Percentiles rank a stretch among this genome's conserved stretches.
phyloP scores from a whole-genome alignment of 202 grass and related monocot genomes.

The Hordeum pubiflorum region DNA sequence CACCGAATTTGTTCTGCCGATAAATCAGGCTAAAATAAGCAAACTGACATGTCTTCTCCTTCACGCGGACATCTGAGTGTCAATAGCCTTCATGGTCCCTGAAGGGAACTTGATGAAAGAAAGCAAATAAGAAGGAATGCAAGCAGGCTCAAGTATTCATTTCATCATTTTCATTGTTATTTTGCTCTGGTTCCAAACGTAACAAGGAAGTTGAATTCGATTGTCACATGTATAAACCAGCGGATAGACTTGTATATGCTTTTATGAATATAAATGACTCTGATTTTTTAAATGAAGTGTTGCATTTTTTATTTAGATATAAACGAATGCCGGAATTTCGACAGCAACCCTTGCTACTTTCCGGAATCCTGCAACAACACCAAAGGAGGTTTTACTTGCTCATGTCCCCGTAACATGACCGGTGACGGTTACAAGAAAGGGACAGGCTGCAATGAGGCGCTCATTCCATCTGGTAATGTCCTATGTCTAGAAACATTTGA shows the following conservation, averaged over 20 bases:
- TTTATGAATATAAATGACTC: neutral
- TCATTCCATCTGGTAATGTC: neutral
- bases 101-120: too few species aligned
- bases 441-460: neutral
- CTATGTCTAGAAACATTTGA: neutral
- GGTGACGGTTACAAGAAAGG: conserved; percentile 11
- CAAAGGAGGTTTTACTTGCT: conserved; percentile 5
- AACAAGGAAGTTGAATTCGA: neutral
- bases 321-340: neutral
- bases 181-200: neutral
- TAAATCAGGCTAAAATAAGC: too few species aligned
- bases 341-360: neutral
- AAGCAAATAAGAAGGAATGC: too few species aligned
- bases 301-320: conserved; percentile 6
- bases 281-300: conserved; percentile 12
- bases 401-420: neutral
- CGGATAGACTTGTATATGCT: neutral
- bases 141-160: neutral
- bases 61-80: too few species aligned
- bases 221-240: neutral
- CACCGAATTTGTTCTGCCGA: too few species aligned
- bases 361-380: neutral
- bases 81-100: too few species aligned
- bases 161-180: neutral
- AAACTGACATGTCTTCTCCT: too few species aligned